A percentile compares a stretch with the other conserved stretches of the same genome.
Conservation (phyloP, 2,329 filamentous ascomycete genomes). For the Exophiala xenobiotica region DNA sequence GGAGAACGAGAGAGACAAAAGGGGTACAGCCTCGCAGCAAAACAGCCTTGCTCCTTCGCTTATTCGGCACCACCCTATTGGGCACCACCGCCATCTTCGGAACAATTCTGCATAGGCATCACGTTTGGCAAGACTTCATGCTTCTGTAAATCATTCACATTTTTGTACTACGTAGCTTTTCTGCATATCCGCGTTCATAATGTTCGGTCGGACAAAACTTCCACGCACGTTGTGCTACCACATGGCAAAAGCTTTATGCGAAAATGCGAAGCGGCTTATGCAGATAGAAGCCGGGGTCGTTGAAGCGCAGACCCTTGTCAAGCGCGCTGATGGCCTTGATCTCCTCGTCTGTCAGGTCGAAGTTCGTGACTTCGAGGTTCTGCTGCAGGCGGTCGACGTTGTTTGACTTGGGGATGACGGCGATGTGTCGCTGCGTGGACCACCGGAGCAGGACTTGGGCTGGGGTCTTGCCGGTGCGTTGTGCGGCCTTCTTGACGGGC, state of each 20-base stretch:
- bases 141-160: no score
- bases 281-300: constrained; percentile 26
- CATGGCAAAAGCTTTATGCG: constrained; percentile 16
- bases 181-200: no score
- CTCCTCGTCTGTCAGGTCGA: constrained; percentile 24
- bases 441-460: constrained; percentile 83
- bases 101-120: no score
- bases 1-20: no score
- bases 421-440: constrained; percentile 78
- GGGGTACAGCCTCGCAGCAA: no score
- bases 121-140: no score
- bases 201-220: no score
- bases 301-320: constrained; percentile 27
- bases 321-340: constrained; percentile 23
- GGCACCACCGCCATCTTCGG: no score
- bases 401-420: constrained; percentile 79
- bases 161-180: no score
- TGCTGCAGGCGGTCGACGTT: constrained; percentile 45
- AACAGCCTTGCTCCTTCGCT: no score
- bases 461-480: constrained; percentile 69
- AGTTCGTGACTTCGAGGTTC: constrained; percentile 24
- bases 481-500: constrained; percentile 62
- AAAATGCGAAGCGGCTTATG: constrained; percentile 24
- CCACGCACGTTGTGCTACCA: no score
- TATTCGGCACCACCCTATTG: no score